Evolutionary conservation across 768 basidiomycete species (phyloP).

Genomic region (Amanita brunnescens): DNA sequence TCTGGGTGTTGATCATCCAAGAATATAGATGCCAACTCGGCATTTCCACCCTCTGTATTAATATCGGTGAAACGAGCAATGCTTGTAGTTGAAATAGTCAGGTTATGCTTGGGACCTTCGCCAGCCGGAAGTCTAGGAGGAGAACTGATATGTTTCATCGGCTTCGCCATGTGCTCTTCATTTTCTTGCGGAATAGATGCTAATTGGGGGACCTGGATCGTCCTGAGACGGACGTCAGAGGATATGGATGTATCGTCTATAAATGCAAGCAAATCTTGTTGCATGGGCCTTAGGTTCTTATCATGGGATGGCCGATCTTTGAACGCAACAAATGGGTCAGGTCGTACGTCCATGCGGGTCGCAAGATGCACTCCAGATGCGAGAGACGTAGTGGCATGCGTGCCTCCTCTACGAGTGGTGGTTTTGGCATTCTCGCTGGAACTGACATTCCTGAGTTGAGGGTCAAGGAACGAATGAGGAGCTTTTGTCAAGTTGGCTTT

Average conservation of each 20-base stretch:
- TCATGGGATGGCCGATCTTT: background rate
- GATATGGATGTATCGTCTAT: background rate
- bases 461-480: background rate
- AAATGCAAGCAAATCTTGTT: background rate
- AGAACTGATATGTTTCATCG: background rate
- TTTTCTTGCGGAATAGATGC: background rate
- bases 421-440: background rate
- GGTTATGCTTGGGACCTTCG: constrained; percentile 21
- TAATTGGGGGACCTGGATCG: background rate
- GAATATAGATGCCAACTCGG: constrained; percentile 43
- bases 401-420: too few species aligned
- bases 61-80: constrained; percentile 45
- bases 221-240: background rate
- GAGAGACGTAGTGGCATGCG: background rate
- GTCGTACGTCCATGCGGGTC: background rate
- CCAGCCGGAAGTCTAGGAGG: background rate
- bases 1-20: constrained; percentile 36
- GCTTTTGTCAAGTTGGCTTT: background rate
- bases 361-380: background rate
- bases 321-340: constrained; percentile 1
- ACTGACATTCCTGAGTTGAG: background rate
- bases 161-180: background rate
- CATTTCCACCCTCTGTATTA: constrained; percentile 29
- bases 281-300: background rate
- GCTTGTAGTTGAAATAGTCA: constrained; percentile 40